Evolutionary conservation across 176 grass and related monocot genomes (phyloP).

Genomic region (Oryza coarctata): DNA sequence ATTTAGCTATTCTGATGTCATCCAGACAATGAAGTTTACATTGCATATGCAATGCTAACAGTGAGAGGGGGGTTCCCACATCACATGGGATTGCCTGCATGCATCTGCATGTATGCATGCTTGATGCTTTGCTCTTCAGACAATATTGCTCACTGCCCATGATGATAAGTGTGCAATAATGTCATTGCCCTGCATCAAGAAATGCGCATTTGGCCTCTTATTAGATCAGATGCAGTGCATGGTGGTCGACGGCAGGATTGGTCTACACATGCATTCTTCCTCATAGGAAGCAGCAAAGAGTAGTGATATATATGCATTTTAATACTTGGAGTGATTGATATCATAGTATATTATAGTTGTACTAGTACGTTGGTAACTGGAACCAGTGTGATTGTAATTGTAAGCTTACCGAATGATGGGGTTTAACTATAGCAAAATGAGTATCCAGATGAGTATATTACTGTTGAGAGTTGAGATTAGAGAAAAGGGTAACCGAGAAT

Average conservation of each 20-base stretch:
- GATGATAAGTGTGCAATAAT: constrained; percentile 36
- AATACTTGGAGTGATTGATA: constrained; percentile 25
- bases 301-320: constrained; percentile 10
- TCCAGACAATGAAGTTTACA: background rate
- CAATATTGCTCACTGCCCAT: constrained; percentile 26
- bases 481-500: constrained; percentile 22
- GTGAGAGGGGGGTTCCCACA: constrained; percentile 24
- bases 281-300: constrained; percentile 35
- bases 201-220: constrained; percentile 29
- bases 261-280: constrained; percentile 39
- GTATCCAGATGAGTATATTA: constrained; percentile 13
- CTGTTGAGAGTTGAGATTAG: constrained; percentile 24
- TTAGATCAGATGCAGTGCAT: constrained; percentile 38
- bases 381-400: constrained; percentile 28
- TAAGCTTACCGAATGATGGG: constrained; percentile 42
- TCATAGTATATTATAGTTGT: background rate
- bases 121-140: constrained; percentile 28
- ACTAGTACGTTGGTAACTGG: constrained; percentile 19
- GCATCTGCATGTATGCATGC: constrained; percentile 3
- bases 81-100: constrained; percentile 38
- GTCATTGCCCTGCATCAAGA: constrained; percentile 25
- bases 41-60: background rate
- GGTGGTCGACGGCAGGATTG: constrained; percentile 39
- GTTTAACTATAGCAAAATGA: constrained; percentile 14
- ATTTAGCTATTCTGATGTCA: constrained; percentile 20